A percentile compares a stretch with the other conserved stretches of the same genome.
phyloP scores from a whole-genome alignment of 1,139 yeast species.

The Candida gigantensis region DNA sequence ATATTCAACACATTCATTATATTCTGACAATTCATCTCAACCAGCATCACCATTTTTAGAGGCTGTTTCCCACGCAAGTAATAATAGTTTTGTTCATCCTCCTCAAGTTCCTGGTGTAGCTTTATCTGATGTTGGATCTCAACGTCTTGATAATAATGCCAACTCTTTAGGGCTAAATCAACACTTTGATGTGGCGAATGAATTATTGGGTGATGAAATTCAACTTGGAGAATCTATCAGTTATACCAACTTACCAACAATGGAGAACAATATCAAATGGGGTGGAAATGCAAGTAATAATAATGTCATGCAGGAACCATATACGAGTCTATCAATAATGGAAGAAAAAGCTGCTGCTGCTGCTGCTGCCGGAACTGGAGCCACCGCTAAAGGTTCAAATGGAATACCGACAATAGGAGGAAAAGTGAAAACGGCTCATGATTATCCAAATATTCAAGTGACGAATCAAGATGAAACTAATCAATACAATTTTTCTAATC shows the following conservation, averaged over 20 bases:
- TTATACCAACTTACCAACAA: conserved; percentile 32
- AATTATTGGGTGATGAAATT: conserved; percentile 26
- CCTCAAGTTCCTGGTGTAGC: conserved; percentile 15
- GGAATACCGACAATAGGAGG: conserved; percentile 5
- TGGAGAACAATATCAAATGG: conserved; percentile 11
- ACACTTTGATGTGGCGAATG: conserved; percentile 20
- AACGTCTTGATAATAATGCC: conserved; percentile 9
- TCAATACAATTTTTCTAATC: conserved; percentile 10
- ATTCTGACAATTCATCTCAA: conserved; percentile 40
- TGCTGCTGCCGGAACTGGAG: background rate
- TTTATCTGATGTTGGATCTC: conserved; percentile 18
- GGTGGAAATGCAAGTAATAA: no score
- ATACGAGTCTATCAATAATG: conserved; percentile 4
- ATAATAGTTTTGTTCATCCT: conserved; percentile 11
- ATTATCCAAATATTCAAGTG: background rate
- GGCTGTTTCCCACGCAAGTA: conserved; percentile 37
- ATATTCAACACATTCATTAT: conserved; percentile 29
- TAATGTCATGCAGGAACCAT: conserved; percentile 6
- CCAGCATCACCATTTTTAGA: conserved; percentile 44
- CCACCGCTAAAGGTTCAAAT: background rate
- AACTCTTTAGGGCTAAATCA: conserved; percentile 11
- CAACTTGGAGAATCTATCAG: conserved; percentile 45
- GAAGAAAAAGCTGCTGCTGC: background rate
- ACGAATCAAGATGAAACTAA: conserved; percentile 4
- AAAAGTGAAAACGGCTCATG: conserved; percentile 4